Percentiles rank a stretch among this genome's conserved stretches.
These are phyloP conservation scores for Gnomoniopsis smithogilvyi DNA, from an alignment of 2,329 filamentous ascomycete genomes.

Conservation along the genomic window DNA sequence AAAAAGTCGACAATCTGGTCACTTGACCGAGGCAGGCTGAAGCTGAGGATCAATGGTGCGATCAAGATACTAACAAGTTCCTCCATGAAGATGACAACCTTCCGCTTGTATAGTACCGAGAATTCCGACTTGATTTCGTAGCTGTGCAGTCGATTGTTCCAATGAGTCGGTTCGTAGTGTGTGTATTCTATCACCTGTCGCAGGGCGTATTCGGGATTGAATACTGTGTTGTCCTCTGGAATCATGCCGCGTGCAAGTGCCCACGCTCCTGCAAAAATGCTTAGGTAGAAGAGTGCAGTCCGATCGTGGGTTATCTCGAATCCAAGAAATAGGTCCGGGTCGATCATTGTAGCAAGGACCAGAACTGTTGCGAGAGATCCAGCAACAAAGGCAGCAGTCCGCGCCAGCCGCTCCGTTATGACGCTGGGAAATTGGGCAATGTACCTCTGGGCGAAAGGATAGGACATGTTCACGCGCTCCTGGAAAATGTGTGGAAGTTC, in stretches of 20 bases:
- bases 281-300: slow-evolving; percentile 87
- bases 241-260: slow-evolving; percentile 78
- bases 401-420: slow-evolving; percentile 80
- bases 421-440: slow-evolving; percentile 95
- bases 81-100: slow-evolving; percentile 86
- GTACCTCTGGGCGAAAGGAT: slow-evolving; percentile 88
- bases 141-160: slow-evolving; percentile 86
- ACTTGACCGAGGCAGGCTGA: slow-evolving; percentile 81
- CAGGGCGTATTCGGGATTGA: slow-evolving; percentile 88
- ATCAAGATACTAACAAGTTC: slow-evolving; percentile 91
- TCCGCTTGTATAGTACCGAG: slow-evolving; percentile 84
- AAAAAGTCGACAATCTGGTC: slow-evolving; percentile 97
- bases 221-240: slow-evolving; percentile 83
- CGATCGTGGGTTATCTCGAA: slow-evolving; percentile 90
- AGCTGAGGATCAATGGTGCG: slow-evolving; percentile 84
- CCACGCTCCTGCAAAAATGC: slow-evolving; percentile 79
- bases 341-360: slow-evolving; percentile 77
- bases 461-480: slow-evolving; percentile 88
- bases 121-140: slow-evolving; percentile 93
- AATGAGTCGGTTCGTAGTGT: slow-evolving; percentile 85
- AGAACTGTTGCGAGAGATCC: slow-evolving; percentile 85
- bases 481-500: slow-evolving; percentile 91
- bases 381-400: slow-evolving; percentile 82
- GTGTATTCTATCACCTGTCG: slow-evolving; percentile 89
- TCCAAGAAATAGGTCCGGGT: slow-evolving; percentile 83